These are phyloP conservation scores for Candida neerlandica DNA, from an alignment of 1,139 yeast species.

Conservation along the genomic window DNA sequence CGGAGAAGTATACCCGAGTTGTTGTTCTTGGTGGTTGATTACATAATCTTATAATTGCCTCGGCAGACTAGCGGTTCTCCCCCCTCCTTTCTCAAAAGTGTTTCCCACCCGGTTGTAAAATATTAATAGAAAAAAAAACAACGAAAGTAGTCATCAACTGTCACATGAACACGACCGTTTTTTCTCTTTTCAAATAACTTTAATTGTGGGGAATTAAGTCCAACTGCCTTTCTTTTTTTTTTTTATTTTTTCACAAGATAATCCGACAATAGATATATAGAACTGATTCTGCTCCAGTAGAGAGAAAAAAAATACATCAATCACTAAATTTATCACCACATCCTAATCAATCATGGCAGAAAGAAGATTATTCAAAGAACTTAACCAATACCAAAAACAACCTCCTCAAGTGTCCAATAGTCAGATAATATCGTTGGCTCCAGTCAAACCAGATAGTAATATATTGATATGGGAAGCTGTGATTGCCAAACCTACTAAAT, in stretches of 20 bases:
- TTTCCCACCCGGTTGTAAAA: too few species aligned
- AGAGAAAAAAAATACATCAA: background rate
- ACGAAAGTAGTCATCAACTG: background rate
- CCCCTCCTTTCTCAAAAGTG: background rate
- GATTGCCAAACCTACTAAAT: conserved; percentile 53
- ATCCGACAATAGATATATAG: background rate
- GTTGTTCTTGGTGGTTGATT: background rate
- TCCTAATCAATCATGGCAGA: conserved; percentile 27
- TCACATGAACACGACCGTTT: conserved; percentile 2
- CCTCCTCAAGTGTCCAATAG: conserved; percentile 27
- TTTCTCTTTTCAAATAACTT: background rate
- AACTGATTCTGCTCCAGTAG: background rate
- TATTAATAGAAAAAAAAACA: too few species aligned
- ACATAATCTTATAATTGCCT: background rate
- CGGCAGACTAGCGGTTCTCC: background rate
- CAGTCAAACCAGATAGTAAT: conserved; percentile 42
- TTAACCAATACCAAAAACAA: conserved; percentile 24
- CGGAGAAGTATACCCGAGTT: background rate
- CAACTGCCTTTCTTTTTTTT: background rate
- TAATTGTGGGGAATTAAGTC: conserved; percentile 1
- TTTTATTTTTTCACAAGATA: conserved; percentile 3
- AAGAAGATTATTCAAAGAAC: conserved; percentile 33
- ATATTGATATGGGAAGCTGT: conserved; percentile 62
- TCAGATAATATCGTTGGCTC: conserved; percentile 47
- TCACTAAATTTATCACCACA: background rate